These are phyloP conservation scores for Trematosphaeria pertusa DNA, from an alignment of 2,329 filamentous ascomycete genomes.

Conservation along the genomic window DNA sequence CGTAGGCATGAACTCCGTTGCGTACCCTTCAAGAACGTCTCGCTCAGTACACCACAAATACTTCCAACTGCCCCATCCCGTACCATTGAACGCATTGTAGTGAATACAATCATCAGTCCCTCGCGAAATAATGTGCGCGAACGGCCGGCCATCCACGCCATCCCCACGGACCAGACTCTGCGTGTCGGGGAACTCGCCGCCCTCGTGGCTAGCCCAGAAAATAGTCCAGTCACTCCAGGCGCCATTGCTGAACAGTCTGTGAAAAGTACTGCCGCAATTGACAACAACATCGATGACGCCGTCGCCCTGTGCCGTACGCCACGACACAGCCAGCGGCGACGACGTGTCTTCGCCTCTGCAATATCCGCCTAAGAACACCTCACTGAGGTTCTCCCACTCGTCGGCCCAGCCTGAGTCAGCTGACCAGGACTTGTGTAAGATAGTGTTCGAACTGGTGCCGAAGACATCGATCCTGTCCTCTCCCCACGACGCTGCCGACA, in stretches of 20 bases:
- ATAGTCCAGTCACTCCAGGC: slow-evolving; percentile 15
- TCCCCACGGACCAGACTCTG: slow-evolving; percentile 14
- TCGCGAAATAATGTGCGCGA: slow-evolving; percentile 13
- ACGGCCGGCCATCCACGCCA: slow-evolving; percentile 4
- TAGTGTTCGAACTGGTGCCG: background rate
- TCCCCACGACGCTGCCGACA: slow-evolving; percentile 14
- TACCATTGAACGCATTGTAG: slow-evolving; percentile 11
- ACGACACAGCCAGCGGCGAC: slow-evolving; percentile 3
- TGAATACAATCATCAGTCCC: slow-evolving; percentile 17
- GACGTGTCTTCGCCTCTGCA: background rate
- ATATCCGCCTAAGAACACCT: background rate
- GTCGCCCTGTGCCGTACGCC: background rate
- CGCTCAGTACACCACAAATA: background rate
- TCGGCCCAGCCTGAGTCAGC: slow-evolving; percentile 1
- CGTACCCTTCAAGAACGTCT: too few relatives aligned
- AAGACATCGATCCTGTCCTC: slow-evolving; percentile 19
- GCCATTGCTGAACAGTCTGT: slow-evolving; percentile 12
- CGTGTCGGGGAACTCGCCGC: slow-evolving; percentile 12
- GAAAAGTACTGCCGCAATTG: background rate
- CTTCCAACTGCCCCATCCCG: slow-evolving; percentile 11
- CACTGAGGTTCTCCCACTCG: background rate
- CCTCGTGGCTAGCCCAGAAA: slow-evolving; percentile 14
- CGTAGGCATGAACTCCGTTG: too few relatives aligned
- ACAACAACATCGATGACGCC: slow-evolving; percentile 15
- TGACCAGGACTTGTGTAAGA: background rate